Evolutionary conservation across 352 stramenopile species (phyloP), one percentile per base, ranked within the genome.

Genomic region (Aphanomyces stellatus): DNA sequence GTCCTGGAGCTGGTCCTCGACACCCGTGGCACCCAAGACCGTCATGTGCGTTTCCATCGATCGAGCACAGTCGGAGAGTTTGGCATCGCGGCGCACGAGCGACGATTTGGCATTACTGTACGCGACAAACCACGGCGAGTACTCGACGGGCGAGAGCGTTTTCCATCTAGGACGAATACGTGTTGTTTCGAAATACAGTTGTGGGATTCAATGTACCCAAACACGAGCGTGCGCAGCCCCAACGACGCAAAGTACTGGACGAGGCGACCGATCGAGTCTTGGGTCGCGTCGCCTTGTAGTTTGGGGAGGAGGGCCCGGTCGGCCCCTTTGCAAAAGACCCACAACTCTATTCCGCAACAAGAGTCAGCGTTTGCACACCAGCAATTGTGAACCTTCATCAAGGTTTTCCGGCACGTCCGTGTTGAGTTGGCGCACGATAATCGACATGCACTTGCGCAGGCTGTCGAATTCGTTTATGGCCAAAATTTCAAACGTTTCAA

Each of bases 1-100:
- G 41, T 98, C 90, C 75, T 99, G 96, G 3, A 99, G 79, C 64
- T 97, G 78, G 72, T 99, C 97, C 81, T 99, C 96, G 24, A 99
- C 98, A 0, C 94, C 97, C 1, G 95, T 99, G 22, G 95, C 95
- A 24, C 96, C 96, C 2, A 98, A 75, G 33, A 99, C 77, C 5
- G 91, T 88, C 6, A 98, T 82, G 0, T 81, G 78, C 5, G 74
- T 88, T 34, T 95, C 87, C 17, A 95, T 84, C 30, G 86, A 73
- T 56, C 76, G 81, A 2, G 85, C 81, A 1, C 88, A 81, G 57
- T 90, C 80, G 0, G 90, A 72, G 56, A 85, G 89, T 7, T 78
- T 62, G n/a, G 84, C 72, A 30, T 89, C 79, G 3, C 83, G 80
- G 34, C 88, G 80, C 4, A 75, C 74, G 4, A 91, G 69, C 0